phyloP scores from a whole-genome alignment of 768 basidiomycete genomes.

The Rhodotorula diobovata region DNA sequence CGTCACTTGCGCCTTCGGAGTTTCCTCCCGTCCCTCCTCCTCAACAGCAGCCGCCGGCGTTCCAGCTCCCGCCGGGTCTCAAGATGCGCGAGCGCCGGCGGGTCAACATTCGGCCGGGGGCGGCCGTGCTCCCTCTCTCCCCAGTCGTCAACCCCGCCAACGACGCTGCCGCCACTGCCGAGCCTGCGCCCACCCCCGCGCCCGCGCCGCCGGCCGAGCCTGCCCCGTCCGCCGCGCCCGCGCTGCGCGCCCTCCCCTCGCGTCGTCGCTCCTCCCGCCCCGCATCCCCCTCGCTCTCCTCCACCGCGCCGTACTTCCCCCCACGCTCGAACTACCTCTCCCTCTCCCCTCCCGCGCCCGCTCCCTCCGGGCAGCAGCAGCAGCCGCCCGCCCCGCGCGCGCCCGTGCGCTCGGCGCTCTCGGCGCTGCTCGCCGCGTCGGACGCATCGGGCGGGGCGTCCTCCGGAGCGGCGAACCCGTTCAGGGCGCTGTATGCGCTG shows the following conservation, averaged over 20 bases:
- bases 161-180: too few relatives aligned
- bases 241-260: background rate
- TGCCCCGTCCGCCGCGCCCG: background rate
- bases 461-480: constrained; percentile 78
- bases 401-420: constrained; percentile 12
- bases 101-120: constrained; percentile 26
- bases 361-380: constrained; percentile 4
- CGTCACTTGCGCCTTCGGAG: too few relatives aligned
- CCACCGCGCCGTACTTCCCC: background rate
- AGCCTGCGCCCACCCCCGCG: background rate
- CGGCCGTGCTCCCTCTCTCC: background rate
- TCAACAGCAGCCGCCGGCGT: background rate
- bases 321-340: constrained; percentile 3
- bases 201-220: background rate
- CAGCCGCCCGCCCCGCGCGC: background rate
- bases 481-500: constrained; percentile 76
- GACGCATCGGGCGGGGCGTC: background rate
- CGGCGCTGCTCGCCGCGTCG: constrained; percentile 21
- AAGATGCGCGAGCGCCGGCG: constrained; percentile 27
- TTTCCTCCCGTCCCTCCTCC: too few relatives aligned
- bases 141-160: background rate
- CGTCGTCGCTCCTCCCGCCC: background rate
- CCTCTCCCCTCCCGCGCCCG: background rate
- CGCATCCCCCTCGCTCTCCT: background rate
- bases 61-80: constrained; percentile 17